A percentile compares a stretch with the other conserved stretches of the same genome.
Conservation (phyloP, 1,284 basidiomycete species). For the Sparassis latifolia region DNA sequence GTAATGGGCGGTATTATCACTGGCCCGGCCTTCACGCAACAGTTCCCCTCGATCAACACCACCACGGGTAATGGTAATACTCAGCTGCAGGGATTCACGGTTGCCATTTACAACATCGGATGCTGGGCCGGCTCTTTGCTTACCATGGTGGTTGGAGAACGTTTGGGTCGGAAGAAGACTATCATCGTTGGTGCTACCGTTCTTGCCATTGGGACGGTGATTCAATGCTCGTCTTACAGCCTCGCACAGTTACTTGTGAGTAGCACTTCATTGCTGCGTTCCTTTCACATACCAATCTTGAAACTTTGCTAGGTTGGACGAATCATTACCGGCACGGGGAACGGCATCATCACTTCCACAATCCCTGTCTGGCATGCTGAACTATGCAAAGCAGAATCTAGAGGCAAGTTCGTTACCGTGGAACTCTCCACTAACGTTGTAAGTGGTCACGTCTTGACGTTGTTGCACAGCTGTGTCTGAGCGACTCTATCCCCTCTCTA, state of each 20-base stretch:
- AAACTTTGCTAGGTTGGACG: conserved; percentile 29
- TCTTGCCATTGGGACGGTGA: conserved; percentile 55
- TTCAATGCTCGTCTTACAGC: conserved; percentile 67
- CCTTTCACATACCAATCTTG: conserved; percentile 38
- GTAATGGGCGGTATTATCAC: neutral
- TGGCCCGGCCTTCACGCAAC: neutral
- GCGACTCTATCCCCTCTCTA: neutral
- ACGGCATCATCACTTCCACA: conserved; percentile 15
- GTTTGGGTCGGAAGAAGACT: conserved; percentile 53
- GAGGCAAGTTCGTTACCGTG: conserved; percentile 11
- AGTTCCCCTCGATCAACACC: neutral
- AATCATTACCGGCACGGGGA: neutral
- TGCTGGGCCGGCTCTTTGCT: conserved; percentile 58
- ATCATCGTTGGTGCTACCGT: conserved; percentile 54
- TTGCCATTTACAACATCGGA: conserved; percentile 67
- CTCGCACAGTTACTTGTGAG: conserved; percentile 74
- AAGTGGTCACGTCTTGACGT: conserved; percentile 33
- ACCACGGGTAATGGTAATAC: neutral
- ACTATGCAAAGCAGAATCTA: conserved; percentile 49
- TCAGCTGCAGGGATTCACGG: neutral
- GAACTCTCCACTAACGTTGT: conserved; percentile 22
- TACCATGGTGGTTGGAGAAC: conserved; percentile 58
- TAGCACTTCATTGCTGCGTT: conserved; percentile 30
- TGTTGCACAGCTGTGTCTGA: conserved; percentile 1
- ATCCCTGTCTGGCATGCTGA: conserved; percentile 49